phyloP scores from a whole-genome alignment of 2,329 filamentous ascomycete species.

The Aspergillus jensenii region DNA sequence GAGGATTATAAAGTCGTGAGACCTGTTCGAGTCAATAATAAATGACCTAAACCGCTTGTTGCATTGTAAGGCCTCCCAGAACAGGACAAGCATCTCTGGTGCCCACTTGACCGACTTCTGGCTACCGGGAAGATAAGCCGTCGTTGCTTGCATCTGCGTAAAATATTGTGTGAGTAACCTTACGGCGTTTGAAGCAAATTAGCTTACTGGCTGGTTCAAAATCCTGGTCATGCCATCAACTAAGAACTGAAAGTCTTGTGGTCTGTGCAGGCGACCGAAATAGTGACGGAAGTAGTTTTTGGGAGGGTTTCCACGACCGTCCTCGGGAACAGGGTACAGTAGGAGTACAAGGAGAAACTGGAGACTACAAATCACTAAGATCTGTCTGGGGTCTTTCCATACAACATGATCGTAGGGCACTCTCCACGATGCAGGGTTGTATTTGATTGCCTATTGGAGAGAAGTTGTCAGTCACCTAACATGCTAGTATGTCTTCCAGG shows the following conservation, averaged over 20 bases:
- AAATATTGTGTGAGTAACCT: conserved; percentile 12
- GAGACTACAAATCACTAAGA: conserved; percentile 85
- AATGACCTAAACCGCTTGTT: conserved; percentile 97
- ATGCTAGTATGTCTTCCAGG: neutral
- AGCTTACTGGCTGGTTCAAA: conserved; percentile 73
- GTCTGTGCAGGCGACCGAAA: conserved; percentile 81
- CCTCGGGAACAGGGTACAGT: conserved; percentile 84
- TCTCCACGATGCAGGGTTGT: conserved; percentile 90
- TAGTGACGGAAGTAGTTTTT: conserved; percentile 97
- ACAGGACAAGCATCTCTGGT: conserved; percentile 93
- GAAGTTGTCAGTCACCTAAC: conserved; percentile 10
- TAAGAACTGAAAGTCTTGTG: conserved; percentile 96
- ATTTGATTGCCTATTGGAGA: conserved; percentile 73
- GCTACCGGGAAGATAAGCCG: conserved; percentile 82
- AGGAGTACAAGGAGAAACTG: conserved; percentile 85
- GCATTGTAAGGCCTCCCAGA: conserved; percentile 96
- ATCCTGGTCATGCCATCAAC: conserved; percentile 92
- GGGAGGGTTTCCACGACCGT: conserved; percentile 60
- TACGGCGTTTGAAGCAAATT: neutral
- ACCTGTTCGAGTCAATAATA: conserved; percentile 91
- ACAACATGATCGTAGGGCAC: conserved; percentile 92
- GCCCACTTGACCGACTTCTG: conserved; percentile 81
- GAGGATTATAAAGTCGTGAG: conserved; percentile 88
- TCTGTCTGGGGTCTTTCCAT: conserved; percentile 86
- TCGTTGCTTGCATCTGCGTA: conserved; percentile 71